Evolutionary conservation across 371 early-diverging fungal species (phyloP).

Genomic region (Mortierella sp.): DNA sequence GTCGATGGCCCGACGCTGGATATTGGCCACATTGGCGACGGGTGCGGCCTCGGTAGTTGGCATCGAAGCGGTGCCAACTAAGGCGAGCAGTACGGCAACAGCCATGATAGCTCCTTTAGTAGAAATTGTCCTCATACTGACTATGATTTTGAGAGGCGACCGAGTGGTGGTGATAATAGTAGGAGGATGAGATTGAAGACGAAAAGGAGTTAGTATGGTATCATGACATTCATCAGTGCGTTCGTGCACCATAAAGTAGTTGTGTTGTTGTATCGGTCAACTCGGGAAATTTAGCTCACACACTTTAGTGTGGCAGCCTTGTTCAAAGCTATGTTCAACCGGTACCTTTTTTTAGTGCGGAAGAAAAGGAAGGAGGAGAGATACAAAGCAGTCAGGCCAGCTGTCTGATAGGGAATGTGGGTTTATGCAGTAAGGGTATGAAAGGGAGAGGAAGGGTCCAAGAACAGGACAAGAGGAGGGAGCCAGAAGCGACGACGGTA

Average conservation of each 20-base stretch:
- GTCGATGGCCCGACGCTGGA: slow-evolving; percentile 2
- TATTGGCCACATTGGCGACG: slow-evolving; percentile 4
- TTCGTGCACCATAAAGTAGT: neutral
- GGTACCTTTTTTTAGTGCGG: slow-evolving; percentile 8
- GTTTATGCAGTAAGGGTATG: slow-evolving; percentile 8
- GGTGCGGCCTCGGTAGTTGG: slow-evolving; percentile 30
- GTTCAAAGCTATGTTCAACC: neutral
- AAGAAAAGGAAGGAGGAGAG: neutral
- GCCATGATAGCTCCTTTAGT: slow-evolving; percentile 15
- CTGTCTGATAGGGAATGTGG: slow-evolving; percentile 28
- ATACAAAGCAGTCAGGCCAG: slow-evolving; percentile 40
- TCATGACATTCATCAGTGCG: neutral
- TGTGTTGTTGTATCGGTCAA: neutral
- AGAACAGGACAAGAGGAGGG: neutral
- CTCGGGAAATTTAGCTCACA: neutral
- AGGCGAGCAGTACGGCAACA: slow-evolving; percentile 25
- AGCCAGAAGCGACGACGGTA: neutral
- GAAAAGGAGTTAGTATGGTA: neutral
- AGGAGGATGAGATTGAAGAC: neutral
- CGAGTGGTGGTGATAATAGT: neutral
- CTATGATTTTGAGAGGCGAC: neutral
- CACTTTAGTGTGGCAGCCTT: neutral
- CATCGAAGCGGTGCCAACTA: slow-evolving; percentile 18
- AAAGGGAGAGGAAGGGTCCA: neutral
- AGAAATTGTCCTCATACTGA: slow-evolving; percentile 20